phyloP scores from a whole-genome alignment of 2,329 filamentous ascomycete species.

The Colletotrichum sp. region DNA sequence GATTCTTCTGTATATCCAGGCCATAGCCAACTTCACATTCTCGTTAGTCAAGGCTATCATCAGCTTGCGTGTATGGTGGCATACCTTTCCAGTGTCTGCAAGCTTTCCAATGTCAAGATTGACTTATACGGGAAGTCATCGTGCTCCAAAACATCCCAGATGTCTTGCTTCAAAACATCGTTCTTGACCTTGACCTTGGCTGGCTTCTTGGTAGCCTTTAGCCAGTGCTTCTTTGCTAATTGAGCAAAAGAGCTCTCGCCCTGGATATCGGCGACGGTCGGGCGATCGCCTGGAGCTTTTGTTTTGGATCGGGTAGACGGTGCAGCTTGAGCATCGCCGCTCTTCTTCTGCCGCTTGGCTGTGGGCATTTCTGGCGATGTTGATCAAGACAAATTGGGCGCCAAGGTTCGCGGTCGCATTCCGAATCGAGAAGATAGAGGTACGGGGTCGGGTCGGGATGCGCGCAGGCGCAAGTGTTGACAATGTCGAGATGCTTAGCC shows the following conservation, averaged over 20 bases:
- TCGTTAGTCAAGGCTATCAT: conserved; percentile 27
- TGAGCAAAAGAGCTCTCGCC: conserved; percentile 76
- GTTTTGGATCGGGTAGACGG: conserved; percentile 38
- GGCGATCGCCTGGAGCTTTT: conserved; percentile 52
- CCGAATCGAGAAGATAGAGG: neutral
- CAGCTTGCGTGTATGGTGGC: conserved; percentile 12
- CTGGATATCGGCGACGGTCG: conserved; percentile 72
- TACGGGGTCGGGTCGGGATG: conserved; percentile 23
- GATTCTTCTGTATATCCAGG: conserved; percentile 87
- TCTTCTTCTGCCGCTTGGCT: conserved; percentile 64
- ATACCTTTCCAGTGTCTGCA: conserved; percentile 87
- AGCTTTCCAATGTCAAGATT: conserved; percentile 82
- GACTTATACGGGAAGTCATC: conserved; percentile 80
- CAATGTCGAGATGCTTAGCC: conserved; percentile 1
- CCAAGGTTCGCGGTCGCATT: conserved; percentile 2
- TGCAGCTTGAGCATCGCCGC: conserved; percentile 44
- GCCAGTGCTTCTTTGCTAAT: conserved; percentile 85
- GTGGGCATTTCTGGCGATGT: conserved; percentile 53
- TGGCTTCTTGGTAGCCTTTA: conserved; percentile 63
- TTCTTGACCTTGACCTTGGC: conserved; percentile 78
- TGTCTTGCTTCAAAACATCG: conserved; percentile 82
- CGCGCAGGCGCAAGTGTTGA: conserved; percentile 10
- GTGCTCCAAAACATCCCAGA: conserved; percentile 89
- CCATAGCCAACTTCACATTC: conserved; percentile 78
- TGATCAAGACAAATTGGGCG: neutral